phyloP scores from a whole-genome alignment of 2,329 filamentous ascomycete genomes.

The Aspergillus brasiliensis region DNA sequence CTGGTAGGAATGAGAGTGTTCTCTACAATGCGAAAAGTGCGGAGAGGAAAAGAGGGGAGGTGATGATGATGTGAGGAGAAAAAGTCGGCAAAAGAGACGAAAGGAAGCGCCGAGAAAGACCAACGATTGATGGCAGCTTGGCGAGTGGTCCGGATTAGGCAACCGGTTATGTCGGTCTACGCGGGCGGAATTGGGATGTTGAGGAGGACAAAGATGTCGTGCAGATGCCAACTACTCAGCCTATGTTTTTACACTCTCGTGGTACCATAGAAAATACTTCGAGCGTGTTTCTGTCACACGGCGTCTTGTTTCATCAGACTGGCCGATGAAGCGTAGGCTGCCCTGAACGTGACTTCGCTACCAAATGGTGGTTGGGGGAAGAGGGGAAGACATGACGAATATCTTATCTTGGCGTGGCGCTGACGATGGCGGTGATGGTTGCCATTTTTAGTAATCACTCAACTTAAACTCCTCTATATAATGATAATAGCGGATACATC shows the following conservation, averaged over 20 bases:
- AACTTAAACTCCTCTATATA: no score
- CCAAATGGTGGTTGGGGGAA: neutral
- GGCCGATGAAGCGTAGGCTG: no score
- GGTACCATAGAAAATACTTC: neutral
- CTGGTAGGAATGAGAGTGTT: neutral
- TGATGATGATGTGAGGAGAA: neutral
- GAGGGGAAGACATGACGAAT: constrained; percentile 1
- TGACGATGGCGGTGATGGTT: neutral
- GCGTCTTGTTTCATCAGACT: neutral
- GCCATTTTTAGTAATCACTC: neutral
- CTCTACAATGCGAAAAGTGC: neutral
- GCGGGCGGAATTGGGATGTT: neutral
- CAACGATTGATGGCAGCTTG: constrained; percentile 1
- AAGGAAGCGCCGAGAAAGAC: neutral
- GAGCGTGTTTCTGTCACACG: neutral
- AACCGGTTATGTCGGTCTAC: constrained; percentile 1
- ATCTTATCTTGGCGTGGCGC: neutral
- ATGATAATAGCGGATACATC: no score
- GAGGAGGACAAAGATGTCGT: neutral
- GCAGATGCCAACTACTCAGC: neutral
- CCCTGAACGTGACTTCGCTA: neutral
- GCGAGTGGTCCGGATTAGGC: constrained; percentile 7
- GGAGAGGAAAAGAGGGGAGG: neutral
- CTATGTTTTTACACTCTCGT: neutral
- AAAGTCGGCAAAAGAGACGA: neutral